phyloP scores from a whole-genome alignment of 202 grass and related monocot species.

The Hordeum pubiflorum region DNA sequence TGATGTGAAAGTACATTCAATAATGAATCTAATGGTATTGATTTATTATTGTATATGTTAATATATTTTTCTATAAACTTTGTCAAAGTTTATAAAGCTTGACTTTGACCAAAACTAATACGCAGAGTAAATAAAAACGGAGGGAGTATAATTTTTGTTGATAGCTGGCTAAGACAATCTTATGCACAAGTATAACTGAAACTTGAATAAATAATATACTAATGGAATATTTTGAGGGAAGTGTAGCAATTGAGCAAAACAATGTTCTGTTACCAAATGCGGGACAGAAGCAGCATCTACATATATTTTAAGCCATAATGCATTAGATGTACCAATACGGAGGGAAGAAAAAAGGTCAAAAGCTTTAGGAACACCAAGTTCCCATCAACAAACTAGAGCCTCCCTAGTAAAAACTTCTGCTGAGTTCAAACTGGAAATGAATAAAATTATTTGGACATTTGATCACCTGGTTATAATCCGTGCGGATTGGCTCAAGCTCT shows the following conservation, averaged over 20 bases:
- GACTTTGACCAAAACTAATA: too few relatives aligned
- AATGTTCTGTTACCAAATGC: neutral
- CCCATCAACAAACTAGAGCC: neutral
- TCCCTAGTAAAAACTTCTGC: neutral
- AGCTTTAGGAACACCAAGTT: neutral
- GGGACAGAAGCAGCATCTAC: neutral
- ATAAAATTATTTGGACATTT: neutral
- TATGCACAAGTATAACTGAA: neutral
- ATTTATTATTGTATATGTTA: too few relatives aligned
- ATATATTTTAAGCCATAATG: neutral
- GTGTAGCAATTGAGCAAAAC: neutral
- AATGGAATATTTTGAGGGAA: neutral
- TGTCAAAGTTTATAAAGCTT: too few relatives aligned
- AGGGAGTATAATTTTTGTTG: neutral
- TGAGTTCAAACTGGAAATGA: neutral
- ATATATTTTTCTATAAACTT: too few relatives aligned
- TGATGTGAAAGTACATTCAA: too few relatives aligned
- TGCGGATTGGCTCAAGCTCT: constrained; percentile 86
- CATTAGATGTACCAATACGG: neutral
- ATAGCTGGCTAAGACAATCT: neutral
- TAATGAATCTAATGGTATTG: too few relatives aligned
- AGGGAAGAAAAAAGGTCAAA: neutral
- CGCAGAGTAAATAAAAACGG: too few relatives aligned
- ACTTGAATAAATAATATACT: neutral
- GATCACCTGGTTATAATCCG: constrained; percentile 70